Conservation (phyloP, 306 rosid species). For the Cucurbita argyrosperma region DNA sequence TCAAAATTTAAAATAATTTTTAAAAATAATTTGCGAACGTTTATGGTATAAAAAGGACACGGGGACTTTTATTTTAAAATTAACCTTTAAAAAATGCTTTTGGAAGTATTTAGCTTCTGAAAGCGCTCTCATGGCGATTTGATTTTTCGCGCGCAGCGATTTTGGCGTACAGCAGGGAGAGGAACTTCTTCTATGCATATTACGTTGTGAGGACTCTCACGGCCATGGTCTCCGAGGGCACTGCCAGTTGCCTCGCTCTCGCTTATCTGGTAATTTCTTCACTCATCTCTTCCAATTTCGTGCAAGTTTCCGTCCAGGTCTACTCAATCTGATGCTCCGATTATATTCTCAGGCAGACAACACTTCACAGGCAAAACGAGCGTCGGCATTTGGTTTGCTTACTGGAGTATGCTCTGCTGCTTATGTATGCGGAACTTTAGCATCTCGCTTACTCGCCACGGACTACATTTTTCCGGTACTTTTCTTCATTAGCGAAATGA, state of each 20-base stretch:
- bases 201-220: slow-evolving; percentile 41
- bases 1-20: no score
- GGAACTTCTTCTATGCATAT: slow-evolving; percentile 50
- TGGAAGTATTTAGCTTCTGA: neutral
- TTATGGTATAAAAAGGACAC: no score
- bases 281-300: neutral
- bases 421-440: slow-evolving; percentile 56
- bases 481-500: neutral
- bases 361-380: slow-evolving; percentile 32
- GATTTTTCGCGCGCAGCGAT: slow-evolving; percentile 31
- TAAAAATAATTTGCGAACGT: no score
- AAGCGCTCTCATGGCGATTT: neutral
- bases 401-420: slow-evolving; percentile 54
- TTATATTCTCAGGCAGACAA: slow-evolving; percentile 44
- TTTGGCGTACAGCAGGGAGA: slow-evolving; percentile 46
- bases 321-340: neutral
- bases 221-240: slow-evolving; percentile 48
- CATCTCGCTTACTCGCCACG: slow-evolving; percentile 60
- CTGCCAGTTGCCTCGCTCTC: slow-evolving; percentile 47
- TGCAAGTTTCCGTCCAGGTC: neutral
- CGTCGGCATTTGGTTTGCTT: slow-evolving; percentile 60
- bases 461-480: slow-evolving; percentile 54
- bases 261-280: slow-evolving; percentile 57
- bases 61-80: no score
- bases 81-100: neutral